Evolutionary conservation across 331 rosid genomes (phyloP).

Genomic region (Stylosanthes scabra): DNA sequence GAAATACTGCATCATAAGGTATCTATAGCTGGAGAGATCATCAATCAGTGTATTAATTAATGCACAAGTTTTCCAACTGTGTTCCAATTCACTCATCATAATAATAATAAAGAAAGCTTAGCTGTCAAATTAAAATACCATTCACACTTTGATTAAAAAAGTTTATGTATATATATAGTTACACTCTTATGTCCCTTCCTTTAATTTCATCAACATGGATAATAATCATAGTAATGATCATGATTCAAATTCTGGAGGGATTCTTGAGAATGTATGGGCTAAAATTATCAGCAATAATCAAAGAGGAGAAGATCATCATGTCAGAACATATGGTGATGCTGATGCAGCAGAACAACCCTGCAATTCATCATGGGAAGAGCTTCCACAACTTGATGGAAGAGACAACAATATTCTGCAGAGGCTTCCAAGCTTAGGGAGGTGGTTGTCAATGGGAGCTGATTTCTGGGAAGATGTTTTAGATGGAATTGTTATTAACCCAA

Average conservation of each 20-base stretch:
- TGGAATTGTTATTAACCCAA: constrained; percentile 18
- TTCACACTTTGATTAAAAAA: constrained; percentile 29
- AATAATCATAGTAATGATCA: too few species aligned
- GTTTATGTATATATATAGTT: constrained; percentile 23
- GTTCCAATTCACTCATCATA: constrained; percentile 45
- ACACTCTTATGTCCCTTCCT: constrained; percentile 21
- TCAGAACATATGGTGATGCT: constrained; percentile 27
- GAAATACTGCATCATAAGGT: constrained; percentile 54
- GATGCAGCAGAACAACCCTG: constrained; percentile 35
- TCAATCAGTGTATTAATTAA: constrained; percentile 47
- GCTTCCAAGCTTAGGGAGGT: constrained; percentile 90
- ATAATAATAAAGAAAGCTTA: constrained; percentile 40
- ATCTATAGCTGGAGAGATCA: constrained; percentile 39
- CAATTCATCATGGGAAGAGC: constrained; percentile 60
- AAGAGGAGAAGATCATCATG: constrained; percentile 18
- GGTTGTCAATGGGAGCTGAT: constrained; percentile 95
- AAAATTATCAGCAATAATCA: constrained; percentile 55
- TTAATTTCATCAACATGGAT: constrained; percentile 56
- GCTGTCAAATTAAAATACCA: constrained; percentile 48
- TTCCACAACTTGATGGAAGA: constrained; percentile 62
- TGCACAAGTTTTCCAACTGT: constrained; percentile 61
- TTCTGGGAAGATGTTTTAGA: constrained; percentile 81
- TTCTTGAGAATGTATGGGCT: constrained; percentile 91
- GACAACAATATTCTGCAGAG: constrained; percentile 54
- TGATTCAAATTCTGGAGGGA: constrained; percentile 51